Percentiles rank a stretch among this genome's conserved stretches.
Evolutionary conservation across 2,329 filamentous ascomycete species (phyloP).

Genomic region (Didymosphaeria variabile): DNA sequence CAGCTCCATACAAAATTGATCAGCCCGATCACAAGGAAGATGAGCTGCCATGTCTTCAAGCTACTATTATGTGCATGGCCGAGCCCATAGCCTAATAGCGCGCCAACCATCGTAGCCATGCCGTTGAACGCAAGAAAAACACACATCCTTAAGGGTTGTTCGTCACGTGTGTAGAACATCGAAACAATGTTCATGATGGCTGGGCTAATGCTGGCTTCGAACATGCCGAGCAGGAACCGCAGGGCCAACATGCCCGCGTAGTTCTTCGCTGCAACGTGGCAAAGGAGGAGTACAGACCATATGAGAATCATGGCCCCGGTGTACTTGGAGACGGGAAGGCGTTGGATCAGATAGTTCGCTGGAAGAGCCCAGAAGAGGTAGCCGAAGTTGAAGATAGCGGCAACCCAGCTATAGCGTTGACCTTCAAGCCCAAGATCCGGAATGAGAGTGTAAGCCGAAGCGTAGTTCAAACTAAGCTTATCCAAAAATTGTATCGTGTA

Average conservation of each 20-base stretch:
- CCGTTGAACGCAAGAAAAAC: constrained; percentile 54
- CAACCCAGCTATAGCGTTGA: constrained; percentile 53
- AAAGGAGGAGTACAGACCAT: constrained; percentile 58
- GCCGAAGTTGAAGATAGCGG: constrained; percentile 56
- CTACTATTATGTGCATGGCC: constrained; percentile 38
- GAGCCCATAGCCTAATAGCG: constrained; percentile 47
- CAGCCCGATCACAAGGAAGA: constrained; percentile 50
- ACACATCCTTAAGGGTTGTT: constrained; percentile 56
- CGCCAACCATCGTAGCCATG: constrained; percentile 50
- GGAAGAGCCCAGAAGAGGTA: constrained; percentile 55
- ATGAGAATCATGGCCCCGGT: constrained; percentile 50
- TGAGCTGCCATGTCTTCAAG: constrained; percentile 48
- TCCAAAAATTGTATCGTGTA: constrained; percentile 60
- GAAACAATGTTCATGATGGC: constrained; percentile 51
- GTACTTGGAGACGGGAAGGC: constrained; percentile 48
- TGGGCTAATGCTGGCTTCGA: constrained; percentile 46
- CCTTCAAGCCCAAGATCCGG: constrained; percentile 48
- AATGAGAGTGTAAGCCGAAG: constrained; percentile 49
- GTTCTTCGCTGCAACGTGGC: constrained; percentile 51
- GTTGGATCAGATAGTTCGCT: constrained; percentile 51
- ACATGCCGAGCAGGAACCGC: constrained; percentile 49
- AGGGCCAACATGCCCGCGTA: constrained; percentile 47
- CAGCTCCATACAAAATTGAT: constrained; percentile 49
- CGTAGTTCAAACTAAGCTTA: constrained; percentile 54
- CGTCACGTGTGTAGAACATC: constrained; percentile 48